phyloP scores from a whole-genome alignment of 768 basidiomycete species.

The Agrocybe chaxingu region DNA sequence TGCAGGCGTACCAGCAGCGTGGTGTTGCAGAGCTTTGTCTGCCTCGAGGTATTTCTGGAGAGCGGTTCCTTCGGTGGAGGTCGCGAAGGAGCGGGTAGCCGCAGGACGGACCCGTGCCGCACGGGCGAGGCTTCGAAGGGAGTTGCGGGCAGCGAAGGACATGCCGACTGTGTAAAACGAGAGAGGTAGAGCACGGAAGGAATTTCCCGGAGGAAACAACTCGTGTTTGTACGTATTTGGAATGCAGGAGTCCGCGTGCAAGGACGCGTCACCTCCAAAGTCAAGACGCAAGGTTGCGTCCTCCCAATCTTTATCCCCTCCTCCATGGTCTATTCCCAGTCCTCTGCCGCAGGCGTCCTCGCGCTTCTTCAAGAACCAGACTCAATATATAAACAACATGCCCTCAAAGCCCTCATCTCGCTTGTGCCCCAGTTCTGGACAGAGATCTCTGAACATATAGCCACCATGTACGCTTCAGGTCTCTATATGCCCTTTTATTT shows the following conservation, averaged over 20 bases:
- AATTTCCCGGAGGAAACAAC: conserved; percentile 31
- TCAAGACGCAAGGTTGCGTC: conserved; percentile 16
- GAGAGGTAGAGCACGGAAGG: conserved; percentile 17
- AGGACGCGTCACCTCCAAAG: conserved; percentile 43
- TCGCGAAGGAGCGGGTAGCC: conserved; percentile 34
- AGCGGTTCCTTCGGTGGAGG: conserved; percentile 19
- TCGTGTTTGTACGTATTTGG: conserved; percentile 29
- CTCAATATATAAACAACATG: conserved; percentile 84
- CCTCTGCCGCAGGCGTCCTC: conserved; percentile 86
- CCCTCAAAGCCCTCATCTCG: conserved; percentile 75
- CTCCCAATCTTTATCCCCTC: conserved; percentile 18
- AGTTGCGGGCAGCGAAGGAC: conserved; percentile 48
- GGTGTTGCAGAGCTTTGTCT: conserved; percentile 56
- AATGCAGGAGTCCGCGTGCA: conserved; percentile 25
- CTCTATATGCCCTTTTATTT: conserved; percentile 6
- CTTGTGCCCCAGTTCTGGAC: conserved; percentile 97
- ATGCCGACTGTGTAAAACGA: conserved; percentile 25
- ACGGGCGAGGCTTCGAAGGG: conserved; percentile 47
- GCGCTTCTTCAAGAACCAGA: conserved; percentile 90
- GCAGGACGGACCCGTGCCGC: conserved; percentile 31
- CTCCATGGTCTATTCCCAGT: conserved; percentile 67
- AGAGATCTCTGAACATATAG: conserved; percentile 94
- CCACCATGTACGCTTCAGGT: conserved; percentile 68
- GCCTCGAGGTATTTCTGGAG: conserved; percentile 44
- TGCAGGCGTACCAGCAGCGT: conserved; percentile 53